These are phyloP conservation scores for Tolypocladium cylindrosporum DNA, from an alignment of 2,329 filamentous ascomycete species.

Conservation along the genomic window DNA sequence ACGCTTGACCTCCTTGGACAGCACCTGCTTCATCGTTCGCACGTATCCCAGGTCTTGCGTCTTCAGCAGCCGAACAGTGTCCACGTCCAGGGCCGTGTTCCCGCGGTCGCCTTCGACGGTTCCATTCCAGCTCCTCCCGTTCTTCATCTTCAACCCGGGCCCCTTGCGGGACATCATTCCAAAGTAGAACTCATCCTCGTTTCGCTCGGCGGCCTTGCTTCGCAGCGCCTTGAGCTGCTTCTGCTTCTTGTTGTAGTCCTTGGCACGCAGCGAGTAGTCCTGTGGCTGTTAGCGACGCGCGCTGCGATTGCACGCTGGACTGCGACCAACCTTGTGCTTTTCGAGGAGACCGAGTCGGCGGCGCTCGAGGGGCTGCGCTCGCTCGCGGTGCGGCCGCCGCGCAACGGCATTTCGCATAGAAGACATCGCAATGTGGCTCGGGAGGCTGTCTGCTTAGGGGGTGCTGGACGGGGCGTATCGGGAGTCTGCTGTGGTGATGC, in stretches of 20 bases:
- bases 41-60: constrained; percentile 60
- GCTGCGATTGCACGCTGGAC: not conserved
- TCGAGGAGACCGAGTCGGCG: constrained; percentile 84
- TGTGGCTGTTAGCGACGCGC: constrained; percentile 12
- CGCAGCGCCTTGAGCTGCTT: constrained; percentile 46
- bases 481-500: not conserved
- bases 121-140: constrained; percentile 42
- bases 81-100: constrained; percentile 42
- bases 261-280: constrained; percentile 56
- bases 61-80: constrained; percentile 54
- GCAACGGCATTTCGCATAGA: constrained; percentile 58
- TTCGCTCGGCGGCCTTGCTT: constrained; percentile 53
- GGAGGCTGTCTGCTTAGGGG: not conserved
- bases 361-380: constrained; percentile 76
- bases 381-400: constrained; percentile 79
- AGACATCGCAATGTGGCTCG: constrained; percentile 29
- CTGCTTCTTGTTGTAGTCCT: constrained; percentile 59
- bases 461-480: not conserved
- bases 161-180: constrained; percentile 56
- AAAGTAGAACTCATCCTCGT: constrained; percentile 66
- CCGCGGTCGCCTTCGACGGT: constrained; percentile 48
- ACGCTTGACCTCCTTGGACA: constrained; percentile 44
- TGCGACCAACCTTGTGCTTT: constrained; percentile 70
- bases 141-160: constrained; percentile 37
- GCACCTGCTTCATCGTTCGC: constrained; percentile 50